Percentiles rank a stretch among this genome's conserved stretches.
phyloP scores from a whole-genome alignment of 208 protist species.

The Trypanosoma lewisi region DNA sequence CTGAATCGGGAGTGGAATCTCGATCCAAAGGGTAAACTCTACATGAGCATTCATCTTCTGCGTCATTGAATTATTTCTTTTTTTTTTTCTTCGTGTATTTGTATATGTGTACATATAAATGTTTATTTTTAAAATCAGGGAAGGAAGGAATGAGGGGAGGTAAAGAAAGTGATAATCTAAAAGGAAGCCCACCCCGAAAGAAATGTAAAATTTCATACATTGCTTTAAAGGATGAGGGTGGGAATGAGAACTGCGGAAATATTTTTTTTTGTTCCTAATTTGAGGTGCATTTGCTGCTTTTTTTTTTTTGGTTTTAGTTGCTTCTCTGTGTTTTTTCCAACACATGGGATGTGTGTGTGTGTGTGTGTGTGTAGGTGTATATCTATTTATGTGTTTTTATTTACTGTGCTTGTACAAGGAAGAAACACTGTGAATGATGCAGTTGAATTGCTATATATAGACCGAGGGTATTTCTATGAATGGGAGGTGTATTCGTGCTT shows the following conservation, averaged over 20 bases:
- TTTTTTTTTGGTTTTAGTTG: background rate
- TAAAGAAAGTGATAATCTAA: too few species aligned
- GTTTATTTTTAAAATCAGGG: too few species aligned
- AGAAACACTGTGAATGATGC: background rate
- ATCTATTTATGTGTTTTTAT: background rate
- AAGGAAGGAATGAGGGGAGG: too few species aligned
- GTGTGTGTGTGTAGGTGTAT: too few species aligned
- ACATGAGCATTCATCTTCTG: conserved; percentile 36
- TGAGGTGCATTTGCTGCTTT: too few species aligned
- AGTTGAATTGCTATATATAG: too few species aligned
- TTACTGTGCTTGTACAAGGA: background rate
- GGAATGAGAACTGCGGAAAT: too few species aligned
- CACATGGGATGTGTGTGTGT: too few species aligned
- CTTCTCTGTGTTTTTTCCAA: background rate
- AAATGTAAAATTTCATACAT: too few species aligned
- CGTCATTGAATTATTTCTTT: conserved; percentile 27
- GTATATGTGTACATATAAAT: background rate
- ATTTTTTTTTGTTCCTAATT: too few species aligned
- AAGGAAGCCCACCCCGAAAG: too few species aligned
- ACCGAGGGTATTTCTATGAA: background rate
- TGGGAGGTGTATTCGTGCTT: background rate
- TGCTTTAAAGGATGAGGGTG: too few species aligned
- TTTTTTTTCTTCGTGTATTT: conserved; percentile 6
- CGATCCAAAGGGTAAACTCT: conserved; percentile 52
- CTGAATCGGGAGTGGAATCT: conserved; percentile 46